These are phyloP conservation scores for Erythrophleum fordii DNA, from an alignment of 306 rosid species.

Conservation along the genomic window DNA sequence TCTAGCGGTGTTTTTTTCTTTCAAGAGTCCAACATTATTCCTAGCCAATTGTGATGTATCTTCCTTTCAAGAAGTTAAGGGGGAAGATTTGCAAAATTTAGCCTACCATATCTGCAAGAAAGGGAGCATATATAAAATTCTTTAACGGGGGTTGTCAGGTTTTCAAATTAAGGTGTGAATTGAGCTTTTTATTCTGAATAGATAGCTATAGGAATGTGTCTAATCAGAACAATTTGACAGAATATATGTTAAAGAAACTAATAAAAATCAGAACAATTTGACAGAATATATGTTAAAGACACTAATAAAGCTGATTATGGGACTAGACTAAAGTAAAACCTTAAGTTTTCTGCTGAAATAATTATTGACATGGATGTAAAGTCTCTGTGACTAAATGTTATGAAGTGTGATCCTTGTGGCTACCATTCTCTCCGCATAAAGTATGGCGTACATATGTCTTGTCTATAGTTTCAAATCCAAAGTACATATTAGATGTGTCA, in stretches of 20 bases:
- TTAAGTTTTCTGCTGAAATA: neutral
- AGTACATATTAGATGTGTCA: neutral
- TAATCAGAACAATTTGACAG: neutral
- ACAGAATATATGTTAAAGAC: no score
- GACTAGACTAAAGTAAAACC: neutral
- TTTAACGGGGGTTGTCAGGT: neutral
- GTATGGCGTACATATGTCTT: no score
- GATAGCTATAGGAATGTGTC: neutral
- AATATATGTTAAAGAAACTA: no score
- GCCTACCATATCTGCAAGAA: neutral
- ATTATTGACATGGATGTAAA: neutral
- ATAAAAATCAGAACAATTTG: neutral
- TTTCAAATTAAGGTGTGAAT: neutral
- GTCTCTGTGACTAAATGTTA: no score
- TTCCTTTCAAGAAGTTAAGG: neutral
- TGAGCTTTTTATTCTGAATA: neutral
- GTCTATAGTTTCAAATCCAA: neutral
- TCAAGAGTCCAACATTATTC: slow-evolving; percentile 44
- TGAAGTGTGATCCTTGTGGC: neutral
- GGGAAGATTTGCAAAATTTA: neutral
- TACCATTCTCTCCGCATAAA: neutral
- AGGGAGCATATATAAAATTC: neutral
- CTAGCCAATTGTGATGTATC: neutral
- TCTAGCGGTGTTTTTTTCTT: neutral
- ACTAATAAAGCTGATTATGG: neutral